Percentiles rank a stretch among this genome's conserved stretches.
Evolutionary conservation across 495 filamentous ascomycete genomes (phyloP).

Genomic region (Schizothecium vesticola): DNA sequence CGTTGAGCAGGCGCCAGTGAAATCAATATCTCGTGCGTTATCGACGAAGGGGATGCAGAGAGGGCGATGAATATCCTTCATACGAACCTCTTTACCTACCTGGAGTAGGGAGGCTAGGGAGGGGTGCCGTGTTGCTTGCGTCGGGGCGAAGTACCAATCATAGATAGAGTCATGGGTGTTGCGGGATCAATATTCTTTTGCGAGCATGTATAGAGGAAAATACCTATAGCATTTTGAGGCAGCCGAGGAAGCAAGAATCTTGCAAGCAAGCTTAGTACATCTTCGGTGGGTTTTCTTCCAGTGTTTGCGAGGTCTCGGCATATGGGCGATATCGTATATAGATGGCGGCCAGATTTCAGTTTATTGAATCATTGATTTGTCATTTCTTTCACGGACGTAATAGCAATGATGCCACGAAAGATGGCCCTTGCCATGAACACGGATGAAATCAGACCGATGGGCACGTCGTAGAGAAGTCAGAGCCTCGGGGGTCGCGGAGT

Average conservation of each 20-base stretch:
- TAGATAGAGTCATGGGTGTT: background rate
- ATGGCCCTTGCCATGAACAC: background rate
- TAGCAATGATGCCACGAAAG: background rate
- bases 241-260: background rate
- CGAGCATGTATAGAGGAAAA: background rate
- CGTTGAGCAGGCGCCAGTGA: constrained; percentile 73
- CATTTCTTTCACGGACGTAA: background rate
- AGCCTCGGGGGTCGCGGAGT: background rate
- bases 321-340: background rate
- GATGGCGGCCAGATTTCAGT: background rate
- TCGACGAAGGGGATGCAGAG: constrained; percentile 82
- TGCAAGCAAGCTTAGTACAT: background rate
- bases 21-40: constrained; percentile 98
- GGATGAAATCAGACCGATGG: background rate
- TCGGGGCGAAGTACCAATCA: background rate
- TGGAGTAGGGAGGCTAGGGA: constrained; percentile 34
- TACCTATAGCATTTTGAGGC: background rate
- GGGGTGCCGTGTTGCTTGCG: background rate
- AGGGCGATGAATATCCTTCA: constrained; percentile 93
- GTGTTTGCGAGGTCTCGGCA: background rate
- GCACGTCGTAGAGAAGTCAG: background rate
- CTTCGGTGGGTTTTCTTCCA: background rate
- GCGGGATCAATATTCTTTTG: background rate
- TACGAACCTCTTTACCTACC: constrained; percentile 76
- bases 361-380: background rate